Percentiles rank a stretch among this genome's conserved stretches.
Conservation (phyloP, 2,329 filamentous ascomycete genomes). For the Aspergillus calidoustus region DNA sequence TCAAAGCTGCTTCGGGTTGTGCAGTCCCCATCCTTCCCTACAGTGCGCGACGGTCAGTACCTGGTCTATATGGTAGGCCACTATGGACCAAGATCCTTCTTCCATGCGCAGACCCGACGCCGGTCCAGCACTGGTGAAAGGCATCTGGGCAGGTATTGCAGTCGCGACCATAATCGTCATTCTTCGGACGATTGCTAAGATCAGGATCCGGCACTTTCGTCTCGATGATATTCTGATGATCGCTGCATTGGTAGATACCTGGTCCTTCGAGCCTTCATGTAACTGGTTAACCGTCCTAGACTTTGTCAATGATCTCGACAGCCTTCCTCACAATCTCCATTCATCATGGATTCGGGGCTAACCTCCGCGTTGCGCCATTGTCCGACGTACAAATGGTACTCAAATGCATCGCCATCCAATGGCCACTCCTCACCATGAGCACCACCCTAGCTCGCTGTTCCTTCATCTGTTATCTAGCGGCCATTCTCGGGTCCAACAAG, state of each 20-base stretch:
- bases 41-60: too few species aligned
- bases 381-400: background rate
- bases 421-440: background rate
- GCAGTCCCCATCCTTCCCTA: too few species aligned
- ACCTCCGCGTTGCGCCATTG: background rate
- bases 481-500: conserved; percentile 13
- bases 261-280: too few species aligned
- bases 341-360: background rate
- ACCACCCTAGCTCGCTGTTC: conserved; percentile 9
- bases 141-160: background rate
- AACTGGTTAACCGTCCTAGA: background rate
- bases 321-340: background rate
- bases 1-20: too few species aligned
- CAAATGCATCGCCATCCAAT: background rate
- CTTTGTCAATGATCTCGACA: background rate
- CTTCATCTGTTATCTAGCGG: conserved; percentile 13
- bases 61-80: too few species aligned
- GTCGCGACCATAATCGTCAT: background rate
- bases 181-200: conserved; percentile 15
- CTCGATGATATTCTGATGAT: conserved; percentile 20
- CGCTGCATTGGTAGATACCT: conserved; percentile 13
- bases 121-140: background rate
- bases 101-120: too few species aligned
- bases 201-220: conserved; percentile 14
- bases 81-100: too few species aligned